Evolutionary conservation across 2,329 filamentous ascomycete species (phyloP), one percentile per base, ranked within the genome.

Genomic region (Colletotrichum camelliae): DNA sequence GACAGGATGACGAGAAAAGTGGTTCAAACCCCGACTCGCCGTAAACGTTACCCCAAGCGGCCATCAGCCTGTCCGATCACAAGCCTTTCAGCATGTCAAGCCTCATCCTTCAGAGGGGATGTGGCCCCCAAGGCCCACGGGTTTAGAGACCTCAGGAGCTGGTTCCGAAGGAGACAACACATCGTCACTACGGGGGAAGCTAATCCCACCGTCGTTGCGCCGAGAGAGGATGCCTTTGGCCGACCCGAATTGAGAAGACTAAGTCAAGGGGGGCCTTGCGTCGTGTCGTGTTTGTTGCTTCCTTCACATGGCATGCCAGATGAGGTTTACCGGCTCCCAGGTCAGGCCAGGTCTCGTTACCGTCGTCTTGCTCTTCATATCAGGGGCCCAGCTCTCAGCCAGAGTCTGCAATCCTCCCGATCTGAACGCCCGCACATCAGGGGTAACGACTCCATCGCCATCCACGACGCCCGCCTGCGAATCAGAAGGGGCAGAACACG

Each of bases 11-110:
- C 13, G 21, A 31, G 67, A 67, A 37, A 72, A 68, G 69, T 72
- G 73, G 69, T 64, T 72, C 62, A 75, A 72, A 66, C 29, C 48
- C 73, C 69, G 43, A 72, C 15, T 43, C 39, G 39, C 55, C 31
- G 24, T 61, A 15, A 31, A 10, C 37, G 18, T 75, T 62, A 16
- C 15, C 69, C 37, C 39, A 62, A 66, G 33, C 16, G 39, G 69
- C 21, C 31, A 35, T 31, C 52, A 57, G 5, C 12, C 39, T 62
- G 55, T 33, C 33, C n/a, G 62, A 57, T 62, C 69, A 57, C 21
- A 75, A 48, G 55, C 52, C 58, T 57, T 37, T 29, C n/a, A 58
- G 35, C 52, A 27, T 27, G 16, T 58, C 70, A 67, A 60, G 57
- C 61, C 37, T 72, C 35, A 33, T 72, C 69, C 55, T 67, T 57